Conservation (phyloP, 73 alveolate species). For the Stentor coeruleus region DNA sequence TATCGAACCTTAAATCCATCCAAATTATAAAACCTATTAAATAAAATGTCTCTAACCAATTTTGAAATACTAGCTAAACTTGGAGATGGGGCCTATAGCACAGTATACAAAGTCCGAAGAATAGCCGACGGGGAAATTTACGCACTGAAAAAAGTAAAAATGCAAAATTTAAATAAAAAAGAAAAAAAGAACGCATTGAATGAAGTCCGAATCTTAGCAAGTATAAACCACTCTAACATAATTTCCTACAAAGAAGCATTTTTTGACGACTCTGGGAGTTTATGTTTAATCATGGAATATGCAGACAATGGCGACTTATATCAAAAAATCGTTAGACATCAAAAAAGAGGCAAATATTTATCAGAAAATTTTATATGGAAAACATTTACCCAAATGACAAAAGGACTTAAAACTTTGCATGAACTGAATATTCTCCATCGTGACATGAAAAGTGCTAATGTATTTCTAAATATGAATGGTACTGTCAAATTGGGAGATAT, state of each 20-base stretch:
- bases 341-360: conserved; percentile 50
- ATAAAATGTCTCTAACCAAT: conserved; percentile 30
- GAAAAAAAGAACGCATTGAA: conserved; percentile 83
- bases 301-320: conserved; percentile 73
- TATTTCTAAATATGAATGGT: conserved; percentile 42
- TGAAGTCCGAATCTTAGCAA: conserved; percentile 87
- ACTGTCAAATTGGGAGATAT: conserved; percentile 47
- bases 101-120: conserved; percentile 68
- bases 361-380: conserved; percentile 66
- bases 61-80: conserved; percentile 29
- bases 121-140: conserved; percentile 62
- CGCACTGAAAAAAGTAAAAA: conserved; percentile 81
- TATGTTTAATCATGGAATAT: conserved; percentile 67
- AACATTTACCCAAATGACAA: conserved; percentile 55
- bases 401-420: conserved; percentile 47
- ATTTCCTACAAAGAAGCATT: conserved; percentile 83
- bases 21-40: neutral
- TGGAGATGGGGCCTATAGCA: conserved; percentile 85
- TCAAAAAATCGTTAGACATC: conserved; percentile 56
- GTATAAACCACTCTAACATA: conserved; percentile 72
- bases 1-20: neutral
- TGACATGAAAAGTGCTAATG: conserved; percentile 51
- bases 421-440: conserved; percentile 48
- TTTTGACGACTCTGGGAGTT: conserved; percentile 65
- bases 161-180: conserved; percentile 65